These are phyloP conservation scores for Sporisorium scitamineum DNA, from an alignment of 1,284 basidiomycete genomes.

Conservation along the genomic window DNA sequence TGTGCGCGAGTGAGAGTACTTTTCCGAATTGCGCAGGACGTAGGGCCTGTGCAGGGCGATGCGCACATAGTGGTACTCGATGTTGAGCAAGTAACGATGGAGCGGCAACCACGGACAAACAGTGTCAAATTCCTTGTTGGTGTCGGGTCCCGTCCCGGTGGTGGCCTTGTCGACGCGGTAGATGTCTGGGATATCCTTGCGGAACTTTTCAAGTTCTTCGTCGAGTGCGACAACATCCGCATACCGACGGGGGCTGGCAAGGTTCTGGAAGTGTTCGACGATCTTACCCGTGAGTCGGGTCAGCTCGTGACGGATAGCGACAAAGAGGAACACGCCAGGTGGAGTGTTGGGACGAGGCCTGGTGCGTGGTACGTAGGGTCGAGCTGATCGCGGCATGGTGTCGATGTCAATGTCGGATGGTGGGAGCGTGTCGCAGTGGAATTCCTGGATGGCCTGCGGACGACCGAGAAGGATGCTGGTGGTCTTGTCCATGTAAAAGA, in stretches of 20 bases:
- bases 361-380: conserved; percentile 41
- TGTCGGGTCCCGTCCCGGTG: conserved; percentile 71
- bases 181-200: conserved; percentile 81
- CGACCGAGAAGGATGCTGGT: conserved; percentile 86
- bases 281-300: conserved; percentile 88
- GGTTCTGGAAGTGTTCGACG: conserved; percentile 94
- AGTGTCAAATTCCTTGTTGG: conserved; percentile 56
- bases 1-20: conserved; percentile 57
- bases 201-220: conserved; percentile 85
- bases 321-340: conserved; percentile 87
- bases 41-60: conserved; percentile 65
- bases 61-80: conserved; percentile 64
- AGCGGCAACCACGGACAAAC: conserved; percentile 61
- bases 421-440: conserved; percentile 80
- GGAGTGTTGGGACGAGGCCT: conserved; percentile 69
- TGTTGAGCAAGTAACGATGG: conserved; percentile 64
- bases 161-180: conserved; percentile 77
- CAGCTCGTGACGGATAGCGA: conserved; percentile 85
- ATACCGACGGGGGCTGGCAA: conserved; percentile 80
- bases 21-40: conserved; percentile 59
- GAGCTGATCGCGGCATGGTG: conserved; percentile 68
- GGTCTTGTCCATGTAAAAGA: conserved; percentile 91
- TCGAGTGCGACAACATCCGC: conserved; percentile 85
- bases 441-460: conserved; percentile 83
- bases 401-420: conserved; percentile 84